phyloP scores from a whole-genome alignment of 2,329 filamentous ascomycete genomes.

The Daldinia sp. region DNA sequence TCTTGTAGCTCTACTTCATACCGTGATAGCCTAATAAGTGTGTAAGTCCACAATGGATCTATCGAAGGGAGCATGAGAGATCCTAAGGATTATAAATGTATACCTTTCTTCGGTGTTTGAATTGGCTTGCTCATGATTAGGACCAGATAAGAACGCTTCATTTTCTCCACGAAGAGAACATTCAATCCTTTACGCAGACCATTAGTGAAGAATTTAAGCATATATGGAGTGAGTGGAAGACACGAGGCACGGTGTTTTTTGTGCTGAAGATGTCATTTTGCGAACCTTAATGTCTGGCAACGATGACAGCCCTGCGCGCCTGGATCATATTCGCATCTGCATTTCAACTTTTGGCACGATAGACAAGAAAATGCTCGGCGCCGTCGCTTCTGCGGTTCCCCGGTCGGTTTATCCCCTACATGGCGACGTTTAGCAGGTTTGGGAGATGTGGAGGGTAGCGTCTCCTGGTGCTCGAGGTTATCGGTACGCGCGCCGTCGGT shows the following conservation, averaged over 20 bases:
- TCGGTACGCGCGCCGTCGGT: neutral
- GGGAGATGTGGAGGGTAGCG: conserved; percentile 3
- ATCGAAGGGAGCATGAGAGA: neutral
- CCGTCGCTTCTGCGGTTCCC: conserved; percentile 37
- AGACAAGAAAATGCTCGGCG: conserved; percentile 44
- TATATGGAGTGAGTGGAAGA: neutral
- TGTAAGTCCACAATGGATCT: conserved; percentile 3
- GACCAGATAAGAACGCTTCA: conserved; percentile 13
- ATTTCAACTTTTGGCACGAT: conserved; percentile 44
- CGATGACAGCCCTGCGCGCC: conserved; percentile 42
- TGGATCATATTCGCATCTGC: conserved; percentile 44
- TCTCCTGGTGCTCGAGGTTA: neutral
- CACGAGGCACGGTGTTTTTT: neutral
- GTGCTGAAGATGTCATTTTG: neutral
- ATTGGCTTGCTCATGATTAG: conserved; percentile 8
- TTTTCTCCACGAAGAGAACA: conserved; percentile 41
- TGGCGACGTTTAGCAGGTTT: conserved; percentile 27
- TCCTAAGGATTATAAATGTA: neutral
- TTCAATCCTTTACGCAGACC: conserved; percentile 36
- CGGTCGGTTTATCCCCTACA: conserved; percentile 17
- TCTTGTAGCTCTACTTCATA: conserved; percentile 42
- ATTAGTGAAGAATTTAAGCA: neutral
- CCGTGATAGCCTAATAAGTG: conserved; percentile 36
- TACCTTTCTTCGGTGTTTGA: conserved; percentile 43
- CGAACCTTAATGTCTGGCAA: conserved; percentile 44